Evolutionary conservation across 192 early-diverging fungal species (phyloP).

Genomic region (Glomus cerebriforme): DNA sequence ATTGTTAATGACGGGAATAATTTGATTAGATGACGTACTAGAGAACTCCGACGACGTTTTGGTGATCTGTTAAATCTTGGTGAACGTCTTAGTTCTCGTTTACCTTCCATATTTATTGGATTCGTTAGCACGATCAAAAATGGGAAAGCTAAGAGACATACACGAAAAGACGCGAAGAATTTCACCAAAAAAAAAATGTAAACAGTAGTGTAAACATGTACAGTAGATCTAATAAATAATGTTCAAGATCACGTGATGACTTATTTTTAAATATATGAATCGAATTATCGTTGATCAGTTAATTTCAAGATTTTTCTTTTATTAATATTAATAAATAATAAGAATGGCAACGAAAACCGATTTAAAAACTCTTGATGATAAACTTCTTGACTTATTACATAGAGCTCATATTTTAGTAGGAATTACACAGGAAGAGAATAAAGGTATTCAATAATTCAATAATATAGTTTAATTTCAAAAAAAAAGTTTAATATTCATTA

Average conservation of each 20-base stretch:
- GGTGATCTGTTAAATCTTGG: background rate
- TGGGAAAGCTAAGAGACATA: too few relatives aligned
- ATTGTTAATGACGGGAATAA: background rate
- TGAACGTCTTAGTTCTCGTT: background rate
- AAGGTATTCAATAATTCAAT: background rate
- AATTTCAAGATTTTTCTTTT: too few relatives aligned
- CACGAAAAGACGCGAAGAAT: background rate
- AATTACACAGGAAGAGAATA: background rate
- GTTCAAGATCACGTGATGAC: too few relatives aligned
- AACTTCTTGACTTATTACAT: conserved; percentile 5
- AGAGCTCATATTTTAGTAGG: conserved; percentile 11
- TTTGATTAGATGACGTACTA: background rate
- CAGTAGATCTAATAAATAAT: too few relatives aligned
- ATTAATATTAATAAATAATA: too few relatives aligned
- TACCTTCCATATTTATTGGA: background rate
- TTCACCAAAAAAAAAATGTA: too few relatives aligned
- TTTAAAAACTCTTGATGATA: conserved; percentile 9
- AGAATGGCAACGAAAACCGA: background rate
- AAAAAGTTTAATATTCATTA: background rate
- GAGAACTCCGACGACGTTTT: background rate
- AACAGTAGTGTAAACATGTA: too few relatives aligned
- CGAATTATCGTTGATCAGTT: too few relatives aligned
- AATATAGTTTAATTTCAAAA: background rate
- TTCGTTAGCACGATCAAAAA: background rate
- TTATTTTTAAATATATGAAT: too few relatives aligned